phyloP scores from a whole-genome alignment of 306 rosid species.

The Inga oerstediana region DNA sequence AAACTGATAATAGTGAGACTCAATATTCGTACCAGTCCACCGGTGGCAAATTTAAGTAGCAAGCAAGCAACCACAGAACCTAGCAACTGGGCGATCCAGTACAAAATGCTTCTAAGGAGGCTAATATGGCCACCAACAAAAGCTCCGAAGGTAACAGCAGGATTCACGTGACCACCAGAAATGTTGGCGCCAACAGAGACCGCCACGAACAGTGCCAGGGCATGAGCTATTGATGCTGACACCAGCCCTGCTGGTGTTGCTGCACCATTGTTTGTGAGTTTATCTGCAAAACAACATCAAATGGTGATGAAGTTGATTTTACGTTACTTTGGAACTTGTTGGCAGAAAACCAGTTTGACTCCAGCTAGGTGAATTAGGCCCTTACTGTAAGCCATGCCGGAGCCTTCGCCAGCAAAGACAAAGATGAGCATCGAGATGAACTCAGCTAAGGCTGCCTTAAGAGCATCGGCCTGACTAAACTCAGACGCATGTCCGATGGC shows the following conservation, averaged over 20 bases:
- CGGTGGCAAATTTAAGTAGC: conserved; percentile 67
- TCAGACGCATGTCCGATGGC: conserved; percentile 55
- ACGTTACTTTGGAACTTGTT: neutral
- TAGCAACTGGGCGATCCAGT: conserved; percentile 72
- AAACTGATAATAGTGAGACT: too few relatives aligned
- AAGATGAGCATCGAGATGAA: conserved; percentile 74
- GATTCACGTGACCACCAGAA: conserved; percentile 74
- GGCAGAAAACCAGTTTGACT: neutral
- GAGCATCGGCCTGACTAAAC: conserved; percentile 43
- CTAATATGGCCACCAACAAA: conserved; percentile 66
- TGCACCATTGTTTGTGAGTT: conserved; percentile 54
- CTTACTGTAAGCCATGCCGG: conserved; percentile 72
- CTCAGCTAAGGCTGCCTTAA: conserved; percentile 71
- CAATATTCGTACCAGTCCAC: conserved; percentile 49
- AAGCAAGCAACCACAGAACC: conserved; percentile 74
- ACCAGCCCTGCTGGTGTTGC: conserved; percentile 64
- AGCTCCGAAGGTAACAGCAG: conserved; percentile 68
- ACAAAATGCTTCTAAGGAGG: conserved; percentile 52
- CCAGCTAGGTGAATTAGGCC: neutral
- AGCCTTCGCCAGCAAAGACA: conserved; percentile 74
- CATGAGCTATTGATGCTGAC: conserved; percentile 69
- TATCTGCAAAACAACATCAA: conserved; percentile 39
- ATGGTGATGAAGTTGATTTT: neutral
- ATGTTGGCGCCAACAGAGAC: conserved; percentile 73
- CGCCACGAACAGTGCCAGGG: conserved; percentile 67